Percentiles rank a stretch among this genome's conserved stretches.
Conservation (phyloP, 2,329 filamentous ascomycete genomes). For the Pyrenochaeta sp. region DNA sequence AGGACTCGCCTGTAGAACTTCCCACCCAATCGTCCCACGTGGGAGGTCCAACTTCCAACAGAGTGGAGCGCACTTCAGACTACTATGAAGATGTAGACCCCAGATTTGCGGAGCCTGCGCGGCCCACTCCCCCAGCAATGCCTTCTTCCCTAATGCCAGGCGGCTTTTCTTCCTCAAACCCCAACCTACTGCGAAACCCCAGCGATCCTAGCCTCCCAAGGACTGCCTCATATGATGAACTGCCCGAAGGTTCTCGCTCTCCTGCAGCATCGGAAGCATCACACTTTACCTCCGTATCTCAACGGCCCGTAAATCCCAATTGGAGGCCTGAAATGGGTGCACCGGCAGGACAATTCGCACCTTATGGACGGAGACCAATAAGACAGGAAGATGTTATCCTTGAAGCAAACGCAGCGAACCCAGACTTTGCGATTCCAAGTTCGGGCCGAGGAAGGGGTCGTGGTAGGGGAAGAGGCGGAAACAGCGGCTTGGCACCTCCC, state of each 20-base stretch:
- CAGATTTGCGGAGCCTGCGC: slow-evolving; percentile 70
- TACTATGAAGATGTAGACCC: slow-evolving; percentile 97
- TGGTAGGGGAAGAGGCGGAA: slow-evolving; percentile 35
- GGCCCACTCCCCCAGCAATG: slow-evolving; percentile 34
- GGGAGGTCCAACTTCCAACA: slow-evolving; percentile 28
- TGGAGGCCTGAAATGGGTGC: slow-evolving; percentile 69
- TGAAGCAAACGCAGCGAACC: slow-evolving; percentile 68
- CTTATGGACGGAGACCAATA: slow-evolving; percentile 43
- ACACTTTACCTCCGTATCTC: slow-evolving; percentile 89
- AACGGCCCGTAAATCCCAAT: slow-evolving; percentile 85
- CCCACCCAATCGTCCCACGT: slow-evolving; percentile 39
- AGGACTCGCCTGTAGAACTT: slow-evolving; percentile 47
- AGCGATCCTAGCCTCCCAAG: slow-evolving; percentile 46
- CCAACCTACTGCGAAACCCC: slow-evolving; percentile 32
- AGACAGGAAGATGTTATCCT: slow-evolving; percentile 75
- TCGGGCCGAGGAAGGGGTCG: slow-evolving; percentile 45
- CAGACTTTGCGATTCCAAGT: slow-evolving; percentile 79
- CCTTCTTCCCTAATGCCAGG: slow-evolving; percentile 45
- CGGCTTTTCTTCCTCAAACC: slow-evolving; percentile 41
- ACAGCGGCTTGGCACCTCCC: slow-evolving; percentile 37
- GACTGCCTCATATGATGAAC: slow-evolving; percentile 67
- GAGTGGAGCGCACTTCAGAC: slow-evolving; percentile 49
- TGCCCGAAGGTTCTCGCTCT: slow-evolving; percentile 70
- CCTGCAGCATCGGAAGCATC: slow-evolving; percentile 78
- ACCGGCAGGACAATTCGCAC: slow-evolving; percentile 48